phyloP scores from a whole-genome alignment of 2,329 filamentous ascomycete genomes.

The Fusarium sp. region DNA sequence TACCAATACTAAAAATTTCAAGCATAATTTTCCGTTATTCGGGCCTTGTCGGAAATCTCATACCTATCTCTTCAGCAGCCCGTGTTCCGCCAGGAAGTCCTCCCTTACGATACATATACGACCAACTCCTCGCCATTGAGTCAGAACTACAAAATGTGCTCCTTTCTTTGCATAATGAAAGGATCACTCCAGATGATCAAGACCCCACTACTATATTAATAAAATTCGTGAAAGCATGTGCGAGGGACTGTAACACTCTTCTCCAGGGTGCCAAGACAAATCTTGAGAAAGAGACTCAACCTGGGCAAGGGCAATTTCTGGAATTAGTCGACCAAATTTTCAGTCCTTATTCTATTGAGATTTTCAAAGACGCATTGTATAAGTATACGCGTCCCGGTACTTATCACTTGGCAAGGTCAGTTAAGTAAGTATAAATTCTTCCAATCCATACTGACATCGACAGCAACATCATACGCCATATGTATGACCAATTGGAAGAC shows the following conservation, averaged over 20 bases:
- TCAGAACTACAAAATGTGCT: background rate
- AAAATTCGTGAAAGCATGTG: background rate
- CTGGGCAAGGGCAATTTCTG: background rate
- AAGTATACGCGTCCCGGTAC: background rate
- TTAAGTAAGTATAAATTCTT: background rate
- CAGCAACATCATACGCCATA: background rate
- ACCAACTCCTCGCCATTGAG: background rate
- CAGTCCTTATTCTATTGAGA: background rate
- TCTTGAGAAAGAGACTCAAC: background rate
- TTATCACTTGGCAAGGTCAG: background rate
- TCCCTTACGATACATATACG: background rate
- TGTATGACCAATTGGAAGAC: background rate
- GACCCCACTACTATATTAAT: background rate
- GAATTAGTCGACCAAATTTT: background rate
- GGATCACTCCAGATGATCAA: fast-evolving
- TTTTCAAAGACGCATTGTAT: background rate
- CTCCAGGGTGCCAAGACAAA: background rate
- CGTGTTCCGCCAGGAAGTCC: background rate
- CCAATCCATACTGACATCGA: background rate
- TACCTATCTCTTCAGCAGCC: background rate
- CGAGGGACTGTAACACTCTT: background rate
- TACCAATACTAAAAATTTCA: background rate
- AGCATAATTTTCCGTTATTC: background rate
- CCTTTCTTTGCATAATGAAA: background rate
- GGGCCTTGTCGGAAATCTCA: background rate